phyloP scores from a whole-genome alignment of 1,139 yeast genomes.

The Kazachstania sp. region DNA sequence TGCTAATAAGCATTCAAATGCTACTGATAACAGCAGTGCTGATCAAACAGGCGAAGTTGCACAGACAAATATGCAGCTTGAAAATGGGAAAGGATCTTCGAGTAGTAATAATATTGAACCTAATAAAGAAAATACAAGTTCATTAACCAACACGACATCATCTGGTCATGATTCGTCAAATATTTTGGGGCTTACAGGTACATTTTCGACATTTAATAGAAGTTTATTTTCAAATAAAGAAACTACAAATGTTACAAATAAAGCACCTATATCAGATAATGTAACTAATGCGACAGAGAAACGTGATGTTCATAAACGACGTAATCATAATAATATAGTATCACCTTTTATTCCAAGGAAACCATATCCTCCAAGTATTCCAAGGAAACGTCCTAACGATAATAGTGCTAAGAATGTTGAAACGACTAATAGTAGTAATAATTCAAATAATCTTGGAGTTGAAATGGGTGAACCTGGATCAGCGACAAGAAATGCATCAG shows the following conservation, averaged over 20 bases:
- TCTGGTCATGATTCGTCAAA: neutral
- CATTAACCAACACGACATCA: neutral
- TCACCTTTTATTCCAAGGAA: conserved; percentile 22
- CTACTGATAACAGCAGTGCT: too few relatives aligned
- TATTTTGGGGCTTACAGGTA: neutral
- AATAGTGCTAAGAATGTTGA: neutral
- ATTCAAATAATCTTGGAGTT: neutral
- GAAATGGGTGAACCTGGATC: neutral
- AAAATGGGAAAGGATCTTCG: too few relatives aligned
- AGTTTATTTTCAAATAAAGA: neutral
- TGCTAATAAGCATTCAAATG: too few relatives aligned
- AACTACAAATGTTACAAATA: neutral
- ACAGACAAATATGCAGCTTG: too few relatives aligned
- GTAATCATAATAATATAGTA: conserved; percentile 3
- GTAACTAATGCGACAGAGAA: neutral
- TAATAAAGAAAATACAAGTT: neutral
- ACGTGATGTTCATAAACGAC: neutral
- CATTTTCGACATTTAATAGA: neutral
- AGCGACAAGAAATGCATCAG: neutral
- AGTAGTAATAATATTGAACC: neutral
- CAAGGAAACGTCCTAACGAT: conserved; percentile 14
- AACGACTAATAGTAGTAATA: too few relatives aligned
- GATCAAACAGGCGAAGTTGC: too few relatives aligned
- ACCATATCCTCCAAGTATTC: conserved; percentile 13
- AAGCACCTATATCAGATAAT: neutral